phyloP scores from a whole-genome alignment of 371 early-diverging fungal species.

The Mucor indicus region DNA sequence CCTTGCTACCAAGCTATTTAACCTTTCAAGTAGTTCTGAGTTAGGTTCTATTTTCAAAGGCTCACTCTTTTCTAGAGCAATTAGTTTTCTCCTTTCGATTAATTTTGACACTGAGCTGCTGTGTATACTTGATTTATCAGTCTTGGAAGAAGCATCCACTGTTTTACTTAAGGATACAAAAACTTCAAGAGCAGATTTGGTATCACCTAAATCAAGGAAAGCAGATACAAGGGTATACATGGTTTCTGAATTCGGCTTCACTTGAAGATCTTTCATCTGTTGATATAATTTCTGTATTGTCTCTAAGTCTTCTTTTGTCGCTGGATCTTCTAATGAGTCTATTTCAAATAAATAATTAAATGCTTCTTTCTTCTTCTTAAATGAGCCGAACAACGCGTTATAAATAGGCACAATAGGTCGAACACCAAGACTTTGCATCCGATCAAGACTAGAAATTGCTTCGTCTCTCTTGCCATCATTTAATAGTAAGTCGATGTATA shows the following conservation, averaged over 20 bases:
- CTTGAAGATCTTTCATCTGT: slow-evolving; percentile 22
- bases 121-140: slow-evolving; percentile 1
- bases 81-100: slow-evolving; percentile 10
- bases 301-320: not conserved
- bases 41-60: slow-evolving; percentile 25
- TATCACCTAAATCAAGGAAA: slow-evolving; percentile 54
- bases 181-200: slow-evolving; percentile 40
- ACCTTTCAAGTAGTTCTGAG: slow-evolving; percentile 29
- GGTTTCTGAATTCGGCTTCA: slow-evolving; percentile 43
- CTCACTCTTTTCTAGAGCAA: not conserved
- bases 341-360: not conserved
- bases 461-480: slow-evolving; percentile 13
- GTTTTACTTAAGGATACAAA: slow-evolving; percentile 35
- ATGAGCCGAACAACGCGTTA: slow-evolving; percentile 31
- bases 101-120: slow-evolving; percentile 17
- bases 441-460: slow-evolving; percentile 17
- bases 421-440: slow-evolving; percentile 18
- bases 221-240: slow-evolving; percentile 53
- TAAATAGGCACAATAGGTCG: slow-evolving; percentile 32
- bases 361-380: slow-evolving; percentile 19
- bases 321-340: not conserved
- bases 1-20: slow-evolving; percentile 17
- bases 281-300: slow-evolving; percentile 23
- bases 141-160: not conserved
- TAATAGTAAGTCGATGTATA: slow-evolving; percentile 31